Conservation (phyloP, 2,329 filamentous ascomycete genomes). For the Colletotrichum sidae region DNA sequence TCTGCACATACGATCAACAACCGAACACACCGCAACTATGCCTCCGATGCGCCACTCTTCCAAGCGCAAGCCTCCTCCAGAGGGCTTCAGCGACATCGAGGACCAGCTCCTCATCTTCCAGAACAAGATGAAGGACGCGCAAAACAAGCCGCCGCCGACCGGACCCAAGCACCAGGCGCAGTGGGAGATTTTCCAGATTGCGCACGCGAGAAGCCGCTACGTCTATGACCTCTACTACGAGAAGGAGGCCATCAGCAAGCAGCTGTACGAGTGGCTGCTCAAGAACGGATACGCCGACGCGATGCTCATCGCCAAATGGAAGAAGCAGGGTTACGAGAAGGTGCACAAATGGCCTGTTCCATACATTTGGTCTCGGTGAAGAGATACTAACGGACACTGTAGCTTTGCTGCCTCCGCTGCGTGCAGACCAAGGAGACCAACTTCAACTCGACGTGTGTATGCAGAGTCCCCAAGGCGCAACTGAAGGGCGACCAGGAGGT, state of each 20-base stretch:
- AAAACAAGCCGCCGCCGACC: constrained; percentile 86
- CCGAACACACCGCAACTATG: constrained; percentile 59
- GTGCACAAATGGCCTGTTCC: constrained; percentile 55
- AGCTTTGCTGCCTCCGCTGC: constrained; percentile 94
- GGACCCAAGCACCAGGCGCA: constrained; percentile 87
- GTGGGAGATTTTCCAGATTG: constrained; percentile 98
- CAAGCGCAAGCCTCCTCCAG: constrained; percentile 84
- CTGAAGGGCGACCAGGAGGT: constrained; percentile 91
- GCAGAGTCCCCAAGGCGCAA: constrained; percentile 89
- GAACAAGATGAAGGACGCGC: constrained; percentile 95
- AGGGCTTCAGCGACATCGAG: constrained; percentile 89
- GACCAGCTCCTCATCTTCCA: constrained; percentile 86
- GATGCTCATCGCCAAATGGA: constrained; percentile 98
- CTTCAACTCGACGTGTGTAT: constrained; percentile 97
- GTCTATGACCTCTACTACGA: constrained; percentile 98
- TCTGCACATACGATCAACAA: not conserved
- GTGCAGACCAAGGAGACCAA: constrained; percentile 99
- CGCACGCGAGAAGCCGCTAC: constrained; percentile 90
- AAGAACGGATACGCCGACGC: constrained; percentile 97
- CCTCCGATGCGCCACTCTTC: constrained; percentile 80
- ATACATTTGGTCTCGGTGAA: not conserved
- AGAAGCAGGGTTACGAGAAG: constrained; percentile 99
- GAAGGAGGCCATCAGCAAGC: constrained; percentile 93
- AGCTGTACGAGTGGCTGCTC: constrained; percentile 93
- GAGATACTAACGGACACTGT: too few species aligned